Percentiles rank a stretch among this genome's conserved stretches.
phyloP scores from a whole-genome alignment of 371 early-diverging fungal species.

The Actinomortierella ambigua region DNA sequence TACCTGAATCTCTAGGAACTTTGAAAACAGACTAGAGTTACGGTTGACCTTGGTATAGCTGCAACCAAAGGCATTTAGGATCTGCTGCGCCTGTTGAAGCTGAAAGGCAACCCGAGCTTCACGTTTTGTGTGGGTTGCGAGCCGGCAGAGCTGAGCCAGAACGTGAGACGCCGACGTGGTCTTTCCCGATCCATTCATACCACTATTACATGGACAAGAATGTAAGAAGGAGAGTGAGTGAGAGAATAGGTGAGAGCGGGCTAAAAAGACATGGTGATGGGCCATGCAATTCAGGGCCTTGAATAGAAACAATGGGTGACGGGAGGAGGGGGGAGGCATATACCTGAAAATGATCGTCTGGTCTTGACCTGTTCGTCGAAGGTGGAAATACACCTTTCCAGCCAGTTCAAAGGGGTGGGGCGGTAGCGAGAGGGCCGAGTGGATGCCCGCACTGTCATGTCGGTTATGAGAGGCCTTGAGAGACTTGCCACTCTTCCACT shows the following conservation, averaged over 20 bases:
- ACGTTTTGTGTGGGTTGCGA: slow-evolving; percentile 74
- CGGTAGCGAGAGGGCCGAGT: slow-evolving; percentile 22
- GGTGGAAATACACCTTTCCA: slow-evolving; percentile 73
- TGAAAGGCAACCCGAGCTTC: slow-evolving; percentile 75
- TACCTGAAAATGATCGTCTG: slow-evolving; percentile 81
- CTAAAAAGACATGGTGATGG: too few relatives aligned
- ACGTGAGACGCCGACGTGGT: slow-evolving; percentile 70
- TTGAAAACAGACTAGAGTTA: slow-evolving; percentile 58
- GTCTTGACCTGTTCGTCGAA: slow-evolving; percentile 84
- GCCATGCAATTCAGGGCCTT: too few relatives aligned
- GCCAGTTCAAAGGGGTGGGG: slow-evolving; percentile 71
- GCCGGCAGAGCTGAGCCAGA: slow-evolving; percentile 66
- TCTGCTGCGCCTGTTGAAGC: slow-evolving; percentile 66
- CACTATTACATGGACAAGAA: slow-evolving; percentile 51
- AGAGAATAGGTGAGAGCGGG: too few relatives aligned
- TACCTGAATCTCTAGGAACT: slow-evolving; percentile 43
- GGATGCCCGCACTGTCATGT: neutral
- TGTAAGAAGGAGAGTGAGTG: too few relatives aligned
- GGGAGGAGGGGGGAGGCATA: neutral
- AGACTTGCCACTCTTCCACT: too few relatives aligned
- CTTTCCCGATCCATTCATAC: slow-evolving; percentile 88
- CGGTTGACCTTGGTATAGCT: slow-evolving; percentile 69
- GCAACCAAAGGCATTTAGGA: slow-evolving; percentile 83
- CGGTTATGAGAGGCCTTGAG: too few relatives aligned
- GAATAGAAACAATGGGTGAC: too few relatives aligned